Conservation (phyloP, 495 filamentous ascomycete species). For the Chaetomium tenue region DNA sequence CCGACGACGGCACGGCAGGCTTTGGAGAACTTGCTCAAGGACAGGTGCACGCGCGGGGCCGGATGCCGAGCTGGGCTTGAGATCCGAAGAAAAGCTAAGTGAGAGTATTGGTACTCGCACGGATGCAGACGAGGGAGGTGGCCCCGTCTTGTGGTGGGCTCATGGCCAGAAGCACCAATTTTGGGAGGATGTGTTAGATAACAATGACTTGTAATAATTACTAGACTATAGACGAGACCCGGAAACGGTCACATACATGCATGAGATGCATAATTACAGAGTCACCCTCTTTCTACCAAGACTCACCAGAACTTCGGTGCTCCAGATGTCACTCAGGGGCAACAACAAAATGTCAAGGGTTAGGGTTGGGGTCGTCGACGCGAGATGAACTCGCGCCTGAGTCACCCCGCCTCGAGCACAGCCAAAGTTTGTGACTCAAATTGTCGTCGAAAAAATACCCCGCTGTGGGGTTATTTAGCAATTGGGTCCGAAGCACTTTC, state of each 20-base stretch:
- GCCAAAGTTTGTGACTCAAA: background rate
- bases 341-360: background rate
- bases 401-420: background rate
- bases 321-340: background rate
- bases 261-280: too few relatives aligned
- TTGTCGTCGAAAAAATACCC: conserved; percentile 21
- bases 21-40: background rate
- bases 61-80: conserved; percentile 4
- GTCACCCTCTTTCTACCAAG: too few relatives aligned
- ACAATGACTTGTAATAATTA: background rate
- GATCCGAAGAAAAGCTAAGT: background rate
- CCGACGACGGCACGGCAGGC: background rate
- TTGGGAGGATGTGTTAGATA: background rate
- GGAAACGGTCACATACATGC: too few relatives aligned
- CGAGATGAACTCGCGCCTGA: background rate
- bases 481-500: conserved; percentile 5
- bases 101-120: background rate
- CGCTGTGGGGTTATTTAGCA: conserved; percentile 22
- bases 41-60: background rate
- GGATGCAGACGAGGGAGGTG: background rate
- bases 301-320: too few relatives aligned
- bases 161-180: background rate
- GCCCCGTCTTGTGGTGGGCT: background rate
- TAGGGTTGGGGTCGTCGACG: background rate
- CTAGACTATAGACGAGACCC: too few relatives aligned